phyloP scores from a whole-genome alignment of 257 asterid species.

The Cruciata laevipes region DNA sequence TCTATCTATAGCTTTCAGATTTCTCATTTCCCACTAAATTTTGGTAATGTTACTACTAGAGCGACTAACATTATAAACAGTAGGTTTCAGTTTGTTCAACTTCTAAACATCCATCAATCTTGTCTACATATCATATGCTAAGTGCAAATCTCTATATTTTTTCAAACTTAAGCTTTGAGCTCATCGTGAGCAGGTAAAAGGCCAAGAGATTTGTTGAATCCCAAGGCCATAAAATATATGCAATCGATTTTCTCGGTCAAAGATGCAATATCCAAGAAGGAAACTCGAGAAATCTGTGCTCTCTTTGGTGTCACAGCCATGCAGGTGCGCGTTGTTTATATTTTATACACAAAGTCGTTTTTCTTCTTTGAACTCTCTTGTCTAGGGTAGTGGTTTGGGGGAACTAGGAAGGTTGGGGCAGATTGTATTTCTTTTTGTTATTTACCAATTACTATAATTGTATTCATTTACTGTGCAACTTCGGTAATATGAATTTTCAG shows the following conservation, averaged over 20 bases:
- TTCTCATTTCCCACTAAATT: background rate
- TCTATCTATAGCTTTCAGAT: background rate
- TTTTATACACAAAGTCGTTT: background rate
- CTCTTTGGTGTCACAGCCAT: conserved; percentile 90
- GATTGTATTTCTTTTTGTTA: conserved; percentile 1
- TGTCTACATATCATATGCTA: background rate
- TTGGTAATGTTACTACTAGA: background rate
- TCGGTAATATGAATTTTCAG: background rate
- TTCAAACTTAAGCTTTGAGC: background rate
- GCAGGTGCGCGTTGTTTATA: conserved; percentile 48
- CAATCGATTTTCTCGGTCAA: conserved; percentile 73
- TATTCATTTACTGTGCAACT: background rate
- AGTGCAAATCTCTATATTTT: conserved; percentile 4
- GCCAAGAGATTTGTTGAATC: conserved; percentile 92
- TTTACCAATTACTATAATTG: background rate
- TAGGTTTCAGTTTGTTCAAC: background rate
- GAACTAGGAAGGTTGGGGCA: background rate
- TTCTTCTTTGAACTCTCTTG: background rate
- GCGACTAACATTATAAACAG: background rate
- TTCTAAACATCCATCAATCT: background rate
- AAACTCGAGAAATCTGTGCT: conserved; percentile 82
- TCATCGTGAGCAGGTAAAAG: conserved; percentile 57
- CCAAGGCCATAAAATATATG: conserved; percentile 93
- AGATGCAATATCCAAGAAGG: conserved; percentile 84
- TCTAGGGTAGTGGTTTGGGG: background rate